These are phyloP conservation scores for Sedum album DNA, from an alignment of 164 flowering plant species.

Conservation along the genomic window DNA sequence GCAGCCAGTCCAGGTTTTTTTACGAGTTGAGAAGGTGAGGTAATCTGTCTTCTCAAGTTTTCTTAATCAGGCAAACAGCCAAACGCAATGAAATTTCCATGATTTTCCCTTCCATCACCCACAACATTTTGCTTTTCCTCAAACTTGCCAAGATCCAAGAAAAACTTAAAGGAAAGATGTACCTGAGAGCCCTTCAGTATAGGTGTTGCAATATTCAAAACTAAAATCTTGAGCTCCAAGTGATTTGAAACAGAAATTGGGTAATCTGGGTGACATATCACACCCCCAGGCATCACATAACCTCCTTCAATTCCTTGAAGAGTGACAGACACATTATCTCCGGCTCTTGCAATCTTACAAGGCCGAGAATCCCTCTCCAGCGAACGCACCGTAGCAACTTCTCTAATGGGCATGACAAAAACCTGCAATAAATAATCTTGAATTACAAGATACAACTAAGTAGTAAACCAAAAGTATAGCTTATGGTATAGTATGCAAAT, in stretches of 20 bases:
- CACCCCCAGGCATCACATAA: constrained; percentile 63
- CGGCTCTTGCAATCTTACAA: constrained; percentile 71
- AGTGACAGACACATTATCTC: constrained; percentile 71
- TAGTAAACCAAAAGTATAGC: neutral
- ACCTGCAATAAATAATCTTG: constrained; percentile 37
- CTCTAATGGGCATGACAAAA: constrained; percentile 78
- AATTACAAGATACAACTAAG: neutral
- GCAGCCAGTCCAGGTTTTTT: neutral
- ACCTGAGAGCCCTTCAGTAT: constrained; percentile 85
- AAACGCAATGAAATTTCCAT: neutral
- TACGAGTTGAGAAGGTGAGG: neutral
- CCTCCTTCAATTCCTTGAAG: constrained; percentile 68
- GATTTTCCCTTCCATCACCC: neutral
- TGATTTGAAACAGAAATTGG: constrained; percentile 60
- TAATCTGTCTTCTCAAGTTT: neutral
- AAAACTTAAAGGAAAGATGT: neutral
- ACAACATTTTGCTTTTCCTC: neutral
- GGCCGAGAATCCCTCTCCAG: constrained; percentile 57
- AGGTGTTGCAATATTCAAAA: constrained; percentile 60
- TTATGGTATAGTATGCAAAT: neutral
- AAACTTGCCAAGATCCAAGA: neutral
- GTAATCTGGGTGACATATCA: constrained; percentile 91
- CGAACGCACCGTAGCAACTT: constrained; percentile 51
- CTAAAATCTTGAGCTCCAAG: constrained; percentile 80
- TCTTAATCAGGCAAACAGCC: neutral